Evolutionary conservation across 2,329 filamentous ascomycete species (phyloP).

Genomic region (Ascochyta fabae): DNA sequence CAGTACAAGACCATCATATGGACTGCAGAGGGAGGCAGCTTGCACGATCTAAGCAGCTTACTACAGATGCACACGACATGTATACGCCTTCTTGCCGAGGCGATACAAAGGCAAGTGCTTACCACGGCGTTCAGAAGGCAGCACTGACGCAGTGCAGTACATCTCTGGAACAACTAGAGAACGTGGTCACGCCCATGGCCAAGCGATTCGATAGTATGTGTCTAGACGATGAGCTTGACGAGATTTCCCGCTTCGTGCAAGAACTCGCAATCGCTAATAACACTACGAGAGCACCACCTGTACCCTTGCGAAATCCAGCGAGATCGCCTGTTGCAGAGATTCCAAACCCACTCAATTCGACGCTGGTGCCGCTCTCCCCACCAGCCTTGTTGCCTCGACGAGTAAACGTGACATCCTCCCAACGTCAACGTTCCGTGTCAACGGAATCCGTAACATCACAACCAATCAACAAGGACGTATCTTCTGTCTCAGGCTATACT

Average conservation of each 20-base stretch:
- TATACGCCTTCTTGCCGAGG: slow-evolving; percentile 50
- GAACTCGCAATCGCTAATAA: slow-evolving; percentile 30
- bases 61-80: slow-evolving; percentile 53
- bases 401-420: not conserved
- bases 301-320: slow-evolving; percentile 24
- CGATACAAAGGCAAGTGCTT: slow-evolving; percentile 48
- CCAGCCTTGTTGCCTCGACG: slow-evolving; percentile 1
- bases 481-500: not conserved
- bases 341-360: slow-evolving; percentile 1
- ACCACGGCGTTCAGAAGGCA: not conserved
- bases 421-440: not conserved
- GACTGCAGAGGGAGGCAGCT: slow-evolving; percentile 54
- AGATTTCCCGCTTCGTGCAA: slow-evolving; percentile 39
- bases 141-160: slow-evolving; percentile 35
- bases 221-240: slow-evolving; percentile 37
- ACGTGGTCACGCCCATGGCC: slow-evolving; percentile 39
- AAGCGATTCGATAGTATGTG: slow-evolving; percentile 43
- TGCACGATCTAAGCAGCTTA: slow-evolving; percentile 49
- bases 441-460: not conserved
- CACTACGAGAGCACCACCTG: slow-evolving; percentile 15
- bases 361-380: not conserved
- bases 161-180: slow-evolving; percentile 42
- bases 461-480: not conserved
- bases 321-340: slow-evolving; percentile 24
- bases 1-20: slow-evolving; percentile 54